phyloP scores from a whole-genome alignment of 768 basidiomycete species.

The Lyophyllum semitale region DNA sequence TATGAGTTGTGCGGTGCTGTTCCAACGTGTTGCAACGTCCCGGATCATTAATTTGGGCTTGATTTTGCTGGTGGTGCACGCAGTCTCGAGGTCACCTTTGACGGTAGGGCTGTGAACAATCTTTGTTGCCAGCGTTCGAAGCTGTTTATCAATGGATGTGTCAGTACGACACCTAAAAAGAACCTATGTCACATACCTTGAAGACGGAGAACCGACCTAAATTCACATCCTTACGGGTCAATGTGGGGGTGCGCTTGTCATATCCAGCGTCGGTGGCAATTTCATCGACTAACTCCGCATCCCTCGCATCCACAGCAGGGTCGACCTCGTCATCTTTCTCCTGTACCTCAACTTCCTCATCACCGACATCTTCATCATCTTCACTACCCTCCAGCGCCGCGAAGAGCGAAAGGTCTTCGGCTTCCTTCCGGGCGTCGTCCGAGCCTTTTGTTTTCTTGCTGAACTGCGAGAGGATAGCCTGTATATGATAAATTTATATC shows the following conservation, averaged over 20 bases:
- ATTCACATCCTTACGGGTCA: neutral
- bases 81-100: neutral
- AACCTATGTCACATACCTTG: constrained; percentile 5
- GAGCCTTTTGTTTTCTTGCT: constrained; percentile 1
- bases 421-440: neutral
- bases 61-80: neutral
- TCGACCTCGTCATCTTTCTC: constrained; percentile 11
- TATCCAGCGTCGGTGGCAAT: neutral
- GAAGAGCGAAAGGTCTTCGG: too few relatives aligned
- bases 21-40: constrained; percentile 25
- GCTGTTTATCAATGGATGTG: neutral
- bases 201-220: neutral
- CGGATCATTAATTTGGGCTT: constrained; percentile 11
- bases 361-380: constrained; percentile 9
- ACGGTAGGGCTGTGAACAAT: constrained; percentile 1
- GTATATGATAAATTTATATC: neutral
- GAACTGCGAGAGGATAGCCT: constrained; percentile 25
- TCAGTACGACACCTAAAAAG: neutral
- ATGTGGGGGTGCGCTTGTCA: neutral
- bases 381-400: too few relatives aligned
- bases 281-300: constrained; percentile 3
- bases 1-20: constrained; percentile 20
- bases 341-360: constrained; percentile 1
- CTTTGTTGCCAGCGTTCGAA: neutral
- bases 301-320: constrained; percentile 2